Conservation (phyloP, 805 yeast species). For the Hanseniaspora valbyensis region DNA sequence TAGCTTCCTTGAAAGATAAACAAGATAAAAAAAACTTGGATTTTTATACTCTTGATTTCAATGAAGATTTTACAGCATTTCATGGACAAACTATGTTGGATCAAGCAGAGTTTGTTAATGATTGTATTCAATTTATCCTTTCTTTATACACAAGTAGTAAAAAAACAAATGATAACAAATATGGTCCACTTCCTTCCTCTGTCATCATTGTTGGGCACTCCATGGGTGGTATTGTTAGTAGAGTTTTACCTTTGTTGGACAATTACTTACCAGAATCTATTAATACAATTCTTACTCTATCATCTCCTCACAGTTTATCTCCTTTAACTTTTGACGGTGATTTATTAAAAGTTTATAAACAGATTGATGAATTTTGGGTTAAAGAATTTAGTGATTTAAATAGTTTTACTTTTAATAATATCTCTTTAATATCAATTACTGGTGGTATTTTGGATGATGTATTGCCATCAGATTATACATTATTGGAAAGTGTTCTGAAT, state of each 20-base stretch:
- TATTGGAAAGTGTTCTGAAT: slow-evolving; percentile 62
- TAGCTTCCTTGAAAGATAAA: slow-evolving; percentile 18
- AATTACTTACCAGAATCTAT: slow-evolving; percentile 64
- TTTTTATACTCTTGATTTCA: slow-evolving; percentile 85
- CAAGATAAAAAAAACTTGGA: slow-evolving; percentile 45
- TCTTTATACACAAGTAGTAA: slow-evolving; percentile 39
- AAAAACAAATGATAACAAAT: slow-evolving; percentile 22
- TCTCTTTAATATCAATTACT: slow-evolving; percentile 72
- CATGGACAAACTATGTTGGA: slow-evolving; percentile 89
- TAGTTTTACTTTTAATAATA: slow-evolving; percentile 31
- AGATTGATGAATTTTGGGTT: slow-evolving; percentile 72
- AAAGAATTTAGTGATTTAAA: slow-evolving; percentile 36
- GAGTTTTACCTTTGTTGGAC: slow-evolving; percentile 70
- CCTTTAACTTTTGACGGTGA: slow-evolving; percentile 93
- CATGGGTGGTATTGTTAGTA: slow-evolving; percentile 94
- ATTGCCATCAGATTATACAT: slow-evolving; percentile 83
- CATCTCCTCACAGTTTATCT: slow-evolving; percentile 86
- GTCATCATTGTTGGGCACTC: slow-evolving; percentile 83
- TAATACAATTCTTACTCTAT: slow-evolving; percentile 71
- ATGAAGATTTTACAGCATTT: slow-evolving; percentile 91
- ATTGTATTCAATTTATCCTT: slow-evolving; percentile 69
- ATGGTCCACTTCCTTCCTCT: slow-evolving; percentile 40
- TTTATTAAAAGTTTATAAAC: slow-evolving; percentile 58
- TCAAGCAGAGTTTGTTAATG: slow-evolving; percentile 87
- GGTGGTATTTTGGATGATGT: slow-evolving; percentile 75